Evolutionary conservation across 768 basidiomycete species (phyloP).

Genomic region (Cystofilobasidium bisporidii): DNA sequence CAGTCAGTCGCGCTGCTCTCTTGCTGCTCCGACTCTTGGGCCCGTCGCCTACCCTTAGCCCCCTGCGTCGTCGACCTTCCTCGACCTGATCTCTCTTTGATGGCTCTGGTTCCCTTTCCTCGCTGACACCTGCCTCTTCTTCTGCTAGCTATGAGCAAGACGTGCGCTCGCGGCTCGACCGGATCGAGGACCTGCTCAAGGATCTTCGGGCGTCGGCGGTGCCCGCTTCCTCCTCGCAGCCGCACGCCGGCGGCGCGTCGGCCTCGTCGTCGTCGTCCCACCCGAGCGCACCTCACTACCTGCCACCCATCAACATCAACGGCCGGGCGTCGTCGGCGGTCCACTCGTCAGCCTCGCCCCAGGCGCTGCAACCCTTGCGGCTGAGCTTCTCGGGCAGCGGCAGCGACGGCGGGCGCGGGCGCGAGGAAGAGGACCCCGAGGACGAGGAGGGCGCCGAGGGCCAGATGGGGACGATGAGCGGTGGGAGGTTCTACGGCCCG

Average conservation of each 20-base stretch:
- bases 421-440: neutral
- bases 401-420: neutral
- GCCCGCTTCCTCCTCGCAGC: neutral
- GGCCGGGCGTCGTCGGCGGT: neutral
- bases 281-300: neutral
- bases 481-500: constrained; percentile 26
- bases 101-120: neutral
- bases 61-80: neutral
- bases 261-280: neutral
- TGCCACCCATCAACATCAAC: constrained; percentile 9
- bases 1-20: neutral
- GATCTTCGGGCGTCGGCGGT: constrained; percentile 29
- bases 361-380: neutral
- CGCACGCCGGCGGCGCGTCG: neutral
- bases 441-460: neutral
- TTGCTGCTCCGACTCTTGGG: neutral
- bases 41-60: neutral
- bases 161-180: constrained; percentile 37
- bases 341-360: neutral
- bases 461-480: constrained; percentile 23
- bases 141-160: constrained; percentile 37
- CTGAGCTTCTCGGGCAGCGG: neutral
- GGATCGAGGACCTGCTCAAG: constrained; percentile 38
- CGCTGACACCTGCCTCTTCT: too few relatives aligned
- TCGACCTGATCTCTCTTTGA: too few relatives aligned